phyloP scores from a whole-genome alignment of 441 rosid species.

The Gossypium davidsonii region DNA sequence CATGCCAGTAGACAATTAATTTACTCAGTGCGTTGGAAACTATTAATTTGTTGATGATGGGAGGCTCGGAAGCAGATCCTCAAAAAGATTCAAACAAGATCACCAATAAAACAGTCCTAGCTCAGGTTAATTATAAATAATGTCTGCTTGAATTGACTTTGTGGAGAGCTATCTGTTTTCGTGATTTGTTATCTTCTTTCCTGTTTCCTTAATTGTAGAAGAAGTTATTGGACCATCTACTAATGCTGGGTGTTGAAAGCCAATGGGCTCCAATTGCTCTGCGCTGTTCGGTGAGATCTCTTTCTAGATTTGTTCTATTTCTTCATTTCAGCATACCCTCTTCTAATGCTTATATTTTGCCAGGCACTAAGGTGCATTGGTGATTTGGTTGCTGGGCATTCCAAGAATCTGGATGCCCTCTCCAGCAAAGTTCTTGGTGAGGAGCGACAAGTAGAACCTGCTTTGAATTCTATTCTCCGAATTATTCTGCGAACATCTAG shows the following conservation, averaged over 20 bases:
- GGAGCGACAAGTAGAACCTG: conserved; percentile 83
- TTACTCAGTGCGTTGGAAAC: conserved; percentile 82
- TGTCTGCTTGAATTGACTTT: conserved; percentile 2
- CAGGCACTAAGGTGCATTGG: conserved; percentile 89
- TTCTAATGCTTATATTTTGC: conserved; percentile 20
- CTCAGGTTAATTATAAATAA: conserved; percentile 54
- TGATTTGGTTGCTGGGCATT: conserved; percentile 67
- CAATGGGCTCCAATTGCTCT: conserved; percentile 91
- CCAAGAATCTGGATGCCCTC: conserved; percentile 73
- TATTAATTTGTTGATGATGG: conserved; percentile 66
- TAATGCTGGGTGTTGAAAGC: conserved; percentile 88
- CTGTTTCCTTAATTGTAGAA: conserved; percentile 42
- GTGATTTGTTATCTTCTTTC: conserved; percentile 18
- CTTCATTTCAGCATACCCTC: not conserved
- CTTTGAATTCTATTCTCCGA: conserved; percentile 83
- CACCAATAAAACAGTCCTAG: conserved; percentile 74
- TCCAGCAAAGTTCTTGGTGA: conserved; percentile 91
- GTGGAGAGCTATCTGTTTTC: not conserved
- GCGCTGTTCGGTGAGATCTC: conserved; percentile 68
- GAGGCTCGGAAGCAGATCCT: conserved; percentile 60
- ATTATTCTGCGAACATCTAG: conserved; percentile 83
- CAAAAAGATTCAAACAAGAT: conserved; percentile 69
- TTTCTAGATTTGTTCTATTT: conserved; percentile 10
- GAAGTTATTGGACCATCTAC: conserved; percentile 69
- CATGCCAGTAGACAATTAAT: conserved; percentile 93